A percentile compares a stretch with the other conserved stretches of the same genome.
These are phyloP conservation scores for Nemania abortiva DNA, from an alignment of 2,329 filamentous ascomycete genomes.

Conservation along the genomic window DNA sequence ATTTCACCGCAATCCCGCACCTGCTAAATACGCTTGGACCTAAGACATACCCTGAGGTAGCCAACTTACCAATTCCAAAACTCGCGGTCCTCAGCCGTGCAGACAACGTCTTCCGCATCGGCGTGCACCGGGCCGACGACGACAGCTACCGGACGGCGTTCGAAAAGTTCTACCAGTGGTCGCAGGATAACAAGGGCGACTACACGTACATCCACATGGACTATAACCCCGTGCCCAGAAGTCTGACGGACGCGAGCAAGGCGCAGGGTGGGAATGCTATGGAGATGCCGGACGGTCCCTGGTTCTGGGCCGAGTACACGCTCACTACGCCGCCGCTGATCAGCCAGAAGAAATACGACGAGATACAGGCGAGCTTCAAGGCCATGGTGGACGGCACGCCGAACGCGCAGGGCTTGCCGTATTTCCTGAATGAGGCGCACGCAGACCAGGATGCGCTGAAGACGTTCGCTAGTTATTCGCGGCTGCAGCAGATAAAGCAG, in stretches of 20 bases:
- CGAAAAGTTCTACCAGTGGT: conserved; percentile 27
- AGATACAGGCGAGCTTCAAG: conserved; percentile 33
- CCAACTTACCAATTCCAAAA: conserved; percentile 26
- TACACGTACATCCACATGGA: conserved; percentile 34
- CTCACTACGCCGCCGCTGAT: conserved; percentile 28
- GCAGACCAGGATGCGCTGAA: conserved; percentile 28
- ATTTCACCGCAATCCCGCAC: conserved; percentile 29
- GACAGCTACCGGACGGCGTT: conserved; percentile 28
- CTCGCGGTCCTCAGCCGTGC: conserved; percentile 27
- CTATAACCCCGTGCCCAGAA: conserved; percentile 33
- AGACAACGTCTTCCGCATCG: conserved; percentile 33
- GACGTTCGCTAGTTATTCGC: conserved; percentile 28
- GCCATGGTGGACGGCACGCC: conserved; percentile 32
- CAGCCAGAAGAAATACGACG: conserved; percentile 17
- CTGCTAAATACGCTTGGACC: conserved; percentile 24
- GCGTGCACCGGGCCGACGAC: conserved; percentile 33
- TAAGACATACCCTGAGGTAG: conserved; percentile 27
- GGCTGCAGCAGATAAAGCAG: conserved; percentile 26
- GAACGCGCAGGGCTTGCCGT: conserved; percentile 28
- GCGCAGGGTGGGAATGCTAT: conserved; percentile 33
- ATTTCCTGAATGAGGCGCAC: conserved; percentile 34
- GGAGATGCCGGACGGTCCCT: conserved; percentile 34
- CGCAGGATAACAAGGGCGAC: conserved; percentile 29
- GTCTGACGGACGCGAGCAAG: conserved; percentile 32
- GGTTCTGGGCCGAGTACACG: conserved; percentile 38